Evolutionary conservation across 495 filamentous ascomycete species (phyloP).

Genomic region (Lichina pygmaea): DNA sequence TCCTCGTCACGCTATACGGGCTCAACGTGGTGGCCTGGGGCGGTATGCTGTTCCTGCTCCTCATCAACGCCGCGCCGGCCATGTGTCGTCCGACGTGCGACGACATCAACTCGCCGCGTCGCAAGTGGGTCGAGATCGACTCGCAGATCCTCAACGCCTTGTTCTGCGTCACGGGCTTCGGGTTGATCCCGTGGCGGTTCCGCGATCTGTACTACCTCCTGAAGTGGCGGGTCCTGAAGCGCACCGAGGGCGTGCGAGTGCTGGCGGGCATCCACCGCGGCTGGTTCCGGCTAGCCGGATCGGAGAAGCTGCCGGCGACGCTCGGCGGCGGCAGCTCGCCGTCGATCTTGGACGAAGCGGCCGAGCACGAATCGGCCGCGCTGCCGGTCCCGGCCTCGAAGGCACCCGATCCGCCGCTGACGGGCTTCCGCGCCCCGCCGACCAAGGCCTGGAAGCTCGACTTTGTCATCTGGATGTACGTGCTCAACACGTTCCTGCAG

Average conservation of each 20-base stretch:
- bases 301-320: constrained; percentile 10
- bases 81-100: constrained; percentile 58
- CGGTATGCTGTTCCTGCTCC: constrained; percentile 65
- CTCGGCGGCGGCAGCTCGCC: constrained; percentile 1
- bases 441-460: constrained; percentile 53
- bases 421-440: constrained; percentile 33
- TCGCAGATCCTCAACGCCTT: constrained; percentile 62
- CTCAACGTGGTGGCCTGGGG: constrained; percentile 72
- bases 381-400: constrained; percentile 28
- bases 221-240: constrained; percentile 26
- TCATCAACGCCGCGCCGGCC: constrained; percentile 44
- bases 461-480: constrained; percentile 48
- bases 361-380: constrained; percentile 11
- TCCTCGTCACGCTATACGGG: constrained; percentile 50
- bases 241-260: constrained; percentile 24
- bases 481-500: constrained; percentile 55
- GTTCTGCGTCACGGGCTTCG: constrained; percentile 72
- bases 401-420: constrained; percentile 28
- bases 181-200: constrained; percentile 63
- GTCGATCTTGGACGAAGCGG: constrained; percentile 15
- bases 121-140: constrained; percentile 65
- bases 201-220: constrained; percentile 48
- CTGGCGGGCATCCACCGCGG: constrained; percentile 37
- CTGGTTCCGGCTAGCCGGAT: constrained; percentile 43
- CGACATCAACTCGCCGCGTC: constrained; percentile 41